Evolutionary conservation across 1,284 basidiomycete species (phyloP).

Genomic region (Moesziomyces sp.): DNA sequence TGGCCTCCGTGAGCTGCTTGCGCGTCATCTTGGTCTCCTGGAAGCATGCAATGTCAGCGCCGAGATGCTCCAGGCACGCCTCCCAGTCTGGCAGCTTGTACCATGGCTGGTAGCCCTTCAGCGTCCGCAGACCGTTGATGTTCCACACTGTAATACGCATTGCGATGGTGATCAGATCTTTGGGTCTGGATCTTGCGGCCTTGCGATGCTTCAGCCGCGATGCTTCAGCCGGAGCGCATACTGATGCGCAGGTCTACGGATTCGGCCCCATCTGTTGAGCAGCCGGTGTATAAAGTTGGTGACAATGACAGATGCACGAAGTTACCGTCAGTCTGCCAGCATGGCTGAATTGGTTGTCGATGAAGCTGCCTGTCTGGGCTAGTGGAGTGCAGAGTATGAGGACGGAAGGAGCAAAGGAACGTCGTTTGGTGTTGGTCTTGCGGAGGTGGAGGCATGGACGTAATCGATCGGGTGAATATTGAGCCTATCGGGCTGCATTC

Average conservation of each 20-base stretch:
- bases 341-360: too few species aligned
- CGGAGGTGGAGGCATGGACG: constrained; percentile 14
- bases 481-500: constrained; percentile 1
- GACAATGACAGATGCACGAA: too few species aligned
- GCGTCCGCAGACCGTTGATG: constrained; percentile 65
- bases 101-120: constrained; percentile 64
- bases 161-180: too few species aligned
- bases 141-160: constrained; percentile 65
- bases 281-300: too few species aligned
- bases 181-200: background rate
- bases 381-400: constrained; percentile 2
- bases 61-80: constrained; percentile 59
- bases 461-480: background rate
- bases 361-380: too few species aligned
- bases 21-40: constrained; percentile 66
- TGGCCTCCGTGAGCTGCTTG: constrained; percentile 57
- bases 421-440: too few species aligned
- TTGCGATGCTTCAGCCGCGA: too few species aligned
- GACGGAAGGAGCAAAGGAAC: background rate
- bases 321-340: too few species aligned
- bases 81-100: constrained; percentile 58
- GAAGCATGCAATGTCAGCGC: constrained; percentile 64
- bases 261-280: too few species aligned
- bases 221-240: too few species aligned
- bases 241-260: too few species aligned